Conservation (phyloP, 306 rosid species). For the Cercis canadensis region DNA sequence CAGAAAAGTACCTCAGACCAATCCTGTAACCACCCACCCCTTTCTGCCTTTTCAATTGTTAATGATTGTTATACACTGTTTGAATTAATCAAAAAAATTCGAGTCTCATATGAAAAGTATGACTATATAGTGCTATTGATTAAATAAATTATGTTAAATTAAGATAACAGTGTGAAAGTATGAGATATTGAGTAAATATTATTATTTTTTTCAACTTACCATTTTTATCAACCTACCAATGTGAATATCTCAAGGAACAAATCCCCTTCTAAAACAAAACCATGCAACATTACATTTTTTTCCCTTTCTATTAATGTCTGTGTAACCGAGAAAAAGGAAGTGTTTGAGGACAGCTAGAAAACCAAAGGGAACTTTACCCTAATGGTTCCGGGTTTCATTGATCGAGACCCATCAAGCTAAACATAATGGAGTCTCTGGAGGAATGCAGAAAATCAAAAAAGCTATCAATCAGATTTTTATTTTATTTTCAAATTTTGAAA, state of each 20-base stretch:
- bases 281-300: conserved; percentile 37
- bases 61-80: too few species aligned
- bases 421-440: conserved; percentile 15
- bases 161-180: too few species aligned
- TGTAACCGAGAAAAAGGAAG: background rate
- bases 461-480: conserved; percentile 32
- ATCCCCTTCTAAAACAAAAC: conserved; percentile 19
- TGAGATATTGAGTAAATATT: too few species aligned
- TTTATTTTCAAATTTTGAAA: background rate
- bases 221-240: conserved; percentile 35
- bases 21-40: background rate
- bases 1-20: conserved; percentile 13
- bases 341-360: background rate
- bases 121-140: too few species aligned
- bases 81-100: too few species aligned
- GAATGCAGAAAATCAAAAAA: conserved; percentile 14
- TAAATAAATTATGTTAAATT: too few species aligned
- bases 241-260: background rate
- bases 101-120: too few species aligned
- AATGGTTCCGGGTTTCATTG: conserved; percentile 35
- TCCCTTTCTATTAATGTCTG: too few species aligned
- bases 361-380: background rate
- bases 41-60: too few species aligned
- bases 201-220: conserved; percentile 9
- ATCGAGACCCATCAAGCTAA: conserved; percentile 45